phyloP scores from a whole-genome alignment of 208 protist genomes.

The Tritrichomonas foetus region DNA sequence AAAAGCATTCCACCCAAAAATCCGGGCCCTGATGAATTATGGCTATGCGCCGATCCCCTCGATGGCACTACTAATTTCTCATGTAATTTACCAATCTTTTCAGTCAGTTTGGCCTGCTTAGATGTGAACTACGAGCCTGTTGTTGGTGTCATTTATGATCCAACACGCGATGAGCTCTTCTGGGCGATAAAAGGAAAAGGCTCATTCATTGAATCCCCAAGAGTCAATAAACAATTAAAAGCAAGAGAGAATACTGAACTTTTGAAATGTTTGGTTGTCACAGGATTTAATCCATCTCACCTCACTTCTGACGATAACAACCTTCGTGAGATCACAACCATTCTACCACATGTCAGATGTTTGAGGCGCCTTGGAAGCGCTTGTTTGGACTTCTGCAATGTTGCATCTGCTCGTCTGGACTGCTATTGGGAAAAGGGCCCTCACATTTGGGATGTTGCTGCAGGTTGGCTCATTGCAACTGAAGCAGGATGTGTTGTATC shows the following conservation, averaged over 20 bases:
- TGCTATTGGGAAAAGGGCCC: slow-evolving; percentile 8
- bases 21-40: neutral
- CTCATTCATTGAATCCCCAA: neutral
- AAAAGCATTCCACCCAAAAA: neutral
- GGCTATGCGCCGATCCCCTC: neutral
- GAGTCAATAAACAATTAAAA: neutral
- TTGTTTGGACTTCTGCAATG: neutral
- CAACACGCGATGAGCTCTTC: neutral
- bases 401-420: neutral
- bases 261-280: neutral
- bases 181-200: neutral
- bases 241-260: neutral
- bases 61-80: slow-evolving; percentile 35
- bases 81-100: neutral
- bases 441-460: slow-evolving; percentile 38
- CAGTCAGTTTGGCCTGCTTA: neutral
- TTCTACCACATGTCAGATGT: neutral
- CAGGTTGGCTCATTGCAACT: neutral
- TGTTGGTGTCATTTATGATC: neutral
- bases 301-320: neutral
- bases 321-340: neutral
- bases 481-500: neutral
- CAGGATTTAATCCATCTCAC: neutral
- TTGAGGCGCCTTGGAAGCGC: neutral
- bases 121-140: neutral